Percentiles rank a stretch among this genome's conserved stretches.
These are phyloP conservation scores for Tetrapisispora namnaoensis DNA, from an alignment of 805 yeast species.

Conservation along the genomic window DNA sequence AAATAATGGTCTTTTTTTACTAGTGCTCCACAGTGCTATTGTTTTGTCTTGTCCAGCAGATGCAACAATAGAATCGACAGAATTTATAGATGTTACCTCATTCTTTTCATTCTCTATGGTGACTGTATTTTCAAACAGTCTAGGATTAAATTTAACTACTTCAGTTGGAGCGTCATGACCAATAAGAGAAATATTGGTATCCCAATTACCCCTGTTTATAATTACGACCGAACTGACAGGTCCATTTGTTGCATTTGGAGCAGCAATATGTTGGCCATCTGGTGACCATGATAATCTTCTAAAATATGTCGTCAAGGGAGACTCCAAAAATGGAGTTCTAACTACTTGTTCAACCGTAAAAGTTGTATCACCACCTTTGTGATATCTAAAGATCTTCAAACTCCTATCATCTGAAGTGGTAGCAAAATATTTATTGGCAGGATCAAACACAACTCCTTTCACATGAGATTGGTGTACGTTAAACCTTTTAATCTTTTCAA, in stretches of 20 bases:
- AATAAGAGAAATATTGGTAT: constrained; percentile 57
- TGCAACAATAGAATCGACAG: constrained; percentile 65
- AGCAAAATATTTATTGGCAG: constrained; percentile 95
- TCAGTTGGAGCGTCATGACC: constrained; percentile 86
- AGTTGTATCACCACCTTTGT: constrained; percentile 60
- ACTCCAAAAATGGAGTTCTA: constrained; percentile 72
- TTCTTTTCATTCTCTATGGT: not conserved
- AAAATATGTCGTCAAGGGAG: constrained; percentile 89
- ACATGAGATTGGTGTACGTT: constrained; percentile 93
- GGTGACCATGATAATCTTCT: constrained; percentile 85
- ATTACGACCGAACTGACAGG: constrained; percentile 68
- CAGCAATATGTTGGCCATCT: constrained; percentile 79
- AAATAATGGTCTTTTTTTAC: constrained; percentile 62
- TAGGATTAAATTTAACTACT: constrained; percentile 66
- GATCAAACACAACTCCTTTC: constrained; percentile 94
- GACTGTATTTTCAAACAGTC: constrained; percentile 37
- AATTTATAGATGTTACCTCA: constrained; percentile 5
- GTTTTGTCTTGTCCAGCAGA: constrained; percentile 93
- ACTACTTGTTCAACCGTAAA: constrained; percentile 82
- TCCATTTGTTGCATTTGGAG: constrained; percentile 78
- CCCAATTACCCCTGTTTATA: constrained; percentile 74
- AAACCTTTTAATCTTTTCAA: constrained; percentile 73
- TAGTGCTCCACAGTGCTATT: constrained; percentile 80
- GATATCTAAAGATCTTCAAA: constrained; percentile 77
- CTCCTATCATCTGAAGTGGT: constrained; percentile 96